Percentiles rank a stretch among this genome's conserved stretches.
These are phyloP conservation scores for Apophysomyces elegans DNA, from an alignment of 371 early-diverging fungal species.

Conservation along the genomic window DNA sequence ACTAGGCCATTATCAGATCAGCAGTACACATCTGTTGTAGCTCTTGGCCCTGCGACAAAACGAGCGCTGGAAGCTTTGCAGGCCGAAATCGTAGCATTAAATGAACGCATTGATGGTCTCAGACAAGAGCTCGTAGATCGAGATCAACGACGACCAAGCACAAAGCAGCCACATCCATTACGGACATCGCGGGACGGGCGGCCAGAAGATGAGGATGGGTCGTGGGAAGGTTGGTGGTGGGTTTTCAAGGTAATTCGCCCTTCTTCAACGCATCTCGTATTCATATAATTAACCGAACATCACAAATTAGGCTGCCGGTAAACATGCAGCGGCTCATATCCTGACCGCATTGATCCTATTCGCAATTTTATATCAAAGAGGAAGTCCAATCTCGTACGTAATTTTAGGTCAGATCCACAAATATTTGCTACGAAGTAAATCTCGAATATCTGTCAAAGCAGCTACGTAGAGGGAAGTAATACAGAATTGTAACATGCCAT, in stretches of 20 bases:
- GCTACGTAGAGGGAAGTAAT: neutral
- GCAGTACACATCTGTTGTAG: slow-evolving; percentile 27
- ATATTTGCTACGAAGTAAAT: slow-evolving; percentile 22
- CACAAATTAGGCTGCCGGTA: slow-evolving; percentile 38
- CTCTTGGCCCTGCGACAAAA: slow-evolving; percentile 46
- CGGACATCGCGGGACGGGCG: neutral
- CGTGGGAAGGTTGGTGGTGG: slow-evolving; percentile 48
- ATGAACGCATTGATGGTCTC: slow-evolving; percentile 49
- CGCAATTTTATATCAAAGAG: slow-evolving; percentile 35
- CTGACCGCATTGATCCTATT: slow-evolving; percentile 37
- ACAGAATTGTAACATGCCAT: too few species aligned
- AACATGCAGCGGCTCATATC: slow-evolving; percentile 45
- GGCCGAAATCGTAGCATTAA: slow-evolving; percentile 45
- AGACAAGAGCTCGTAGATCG: slow-evolving; percentile 39
- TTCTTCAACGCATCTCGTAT: neutral
- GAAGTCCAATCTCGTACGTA: slow-evolving; percentile 41
- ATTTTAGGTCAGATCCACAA: slow-evolving; percentile 30
- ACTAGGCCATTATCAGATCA: slow-evolving; percentile 14
- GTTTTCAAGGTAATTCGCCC: slow-evolving; percentile 37
- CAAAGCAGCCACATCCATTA: neutral
- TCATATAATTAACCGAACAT: neutral
- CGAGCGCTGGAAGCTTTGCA: slow-evolving; percentile 47
- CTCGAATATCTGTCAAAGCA: slow-evolving; percentile 17
- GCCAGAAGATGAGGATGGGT: slow-evolving; percentile 16
- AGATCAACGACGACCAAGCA: slow-evolving; percentile 13